Evolutionary conservation across 2,329 filamentous ascomycete species (phyloP), one percentile per base, ranked within the genome.

Genomic region (Ceratocystis lukuohia): DNA sequence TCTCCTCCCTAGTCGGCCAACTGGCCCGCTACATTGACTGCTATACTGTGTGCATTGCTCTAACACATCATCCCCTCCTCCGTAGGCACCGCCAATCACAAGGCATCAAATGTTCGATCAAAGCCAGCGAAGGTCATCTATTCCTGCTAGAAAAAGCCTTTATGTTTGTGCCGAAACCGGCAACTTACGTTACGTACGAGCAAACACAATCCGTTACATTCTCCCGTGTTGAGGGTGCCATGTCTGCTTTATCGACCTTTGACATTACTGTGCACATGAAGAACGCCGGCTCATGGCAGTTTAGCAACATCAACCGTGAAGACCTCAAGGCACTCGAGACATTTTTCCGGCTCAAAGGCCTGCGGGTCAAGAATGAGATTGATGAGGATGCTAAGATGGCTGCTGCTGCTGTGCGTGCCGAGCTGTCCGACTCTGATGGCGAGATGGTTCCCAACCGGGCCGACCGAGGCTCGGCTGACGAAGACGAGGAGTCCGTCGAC

Each of bases 41-140:
- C 46, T 20, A 10, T 12, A n/a, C 33, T 10, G 41, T 65, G 30
- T 65, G 30, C 22, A 53, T 48, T 64, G 10, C 28, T 61, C 20
- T 28, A 69, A 12, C 33, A 62, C 48, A 17, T 70, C 20, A 28
- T 10, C 25, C 1, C 22, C 48, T 28, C 28, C 12, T 22, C 15
- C 20, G 5, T 64, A 84, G 89, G 71, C 94, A 97, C 77, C 91
- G 96, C 74, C 86, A 88, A 72, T 92, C 96, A 76, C 90, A 87
- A 71, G 94, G 94, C 67, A 95, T 99, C 77, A 99, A 99, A 79
- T 99, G 94, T 77, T 96, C 92, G n/a, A 96, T 99, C 84, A 99
- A 99, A 78, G 95, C 95, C 65, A 96, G 95, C 76, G 94, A 99
- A 78, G 94, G 95, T 68, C 92, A 96, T 74, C 80, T 99, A 63